Evolutionary conservation across 2,329 filamentous ascomycete species (phyloP), one percentile per base, ranked within the genome.

Genomic region (Alternaria sp.): DNA sequence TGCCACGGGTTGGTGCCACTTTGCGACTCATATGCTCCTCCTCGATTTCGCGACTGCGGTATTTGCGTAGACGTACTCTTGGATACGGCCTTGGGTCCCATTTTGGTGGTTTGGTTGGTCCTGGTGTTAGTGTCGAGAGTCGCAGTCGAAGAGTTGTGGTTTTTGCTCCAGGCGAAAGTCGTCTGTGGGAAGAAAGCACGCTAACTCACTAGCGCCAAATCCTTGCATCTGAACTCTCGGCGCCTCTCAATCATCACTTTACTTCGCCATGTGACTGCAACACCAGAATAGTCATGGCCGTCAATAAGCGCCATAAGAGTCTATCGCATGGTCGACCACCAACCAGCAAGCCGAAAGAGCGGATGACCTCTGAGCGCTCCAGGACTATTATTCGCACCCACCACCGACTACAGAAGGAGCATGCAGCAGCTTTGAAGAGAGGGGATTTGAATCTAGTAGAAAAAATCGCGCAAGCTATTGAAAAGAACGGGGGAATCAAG

Each of bases 301-400:
- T 69, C 31, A 76, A 72, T 42, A 76, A 75, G 59, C 72, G 73
- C 41, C 66, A 62, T 51, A 76, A 73, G 61, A 46, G 67, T 21
- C 68, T 78, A 17, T 72, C 76, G 26, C 69, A 72, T 57, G 74
- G 75, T 3, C 68, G 76, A 2, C 75, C 75, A 14, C 75, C 75
- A 0, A 46, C 66, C 17, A 66, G 63, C 36, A 70, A 63, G n/a
- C 66, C 66, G 4, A 71, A 68, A 42, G 71, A 75, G 54, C 70
- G 63, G 2, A 78, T 88, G 58, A 87, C 85, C 14, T 82, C 86
- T 13, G 85, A 83, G 70, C 81, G 82, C 23, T 87, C 85, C 2
- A 80, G 86, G 45, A 83, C 80, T 42, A 79, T 87, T 31, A 88
- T 89, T 61, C 82, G 83, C 42, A 80, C 81, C 31, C 86, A 88